These are phyloP conservation scores for Urochloa ruziziensis DNA, from an alignment of 176 grass and related monocot genomes.

Conservation along the genomic window DNA sequence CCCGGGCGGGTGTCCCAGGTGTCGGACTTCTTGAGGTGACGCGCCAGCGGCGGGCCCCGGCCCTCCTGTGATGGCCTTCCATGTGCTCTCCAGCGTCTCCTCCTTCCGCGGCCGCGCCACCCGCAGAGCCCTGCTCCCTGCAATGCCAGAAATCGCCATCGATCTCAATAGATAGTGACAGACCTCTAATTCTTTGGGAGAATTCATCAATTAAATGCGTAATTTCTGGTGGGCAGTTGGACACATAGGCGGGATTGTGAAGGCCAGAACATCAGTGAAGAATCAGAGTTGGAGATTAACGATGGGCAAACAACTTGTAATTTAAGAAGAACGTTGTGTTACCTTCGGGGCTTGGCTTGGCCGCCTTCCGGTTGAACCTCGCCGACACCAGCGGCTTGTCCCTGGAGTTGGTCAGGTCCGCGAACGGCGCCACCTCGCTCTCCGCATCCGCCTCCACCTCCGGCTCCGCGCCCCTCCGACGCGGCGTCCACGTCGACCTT, in stretches of 20 bases:
- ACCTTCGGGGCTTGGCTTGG: conserved; percentile 81
- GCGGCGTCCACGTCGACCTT: conserved; percentile 55
- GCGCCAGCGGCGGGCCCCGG: conserved; percentile 57
- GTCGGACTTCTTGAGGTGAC: conserved; percentile 97
- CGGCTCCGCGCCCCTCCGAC: conserved; percentile 12
- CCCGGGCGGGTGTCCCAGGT: conserved; percentile 64
- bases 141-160: background rate
- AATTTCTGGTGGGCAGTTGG: too few species aligned
- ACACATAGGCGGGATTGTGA: too few species aligned
- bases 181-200: background rate
- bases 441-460: background rate
- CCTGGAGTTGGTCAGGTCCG: conserved; percentile 43
- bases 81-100: conserved; percentile 91
- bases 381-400: conserved; percentile 64
- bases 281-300: background rate
- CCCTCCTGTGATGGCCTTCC: conserved; percentile 98
- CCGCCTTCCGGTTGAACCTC: conserved; percentile 57
- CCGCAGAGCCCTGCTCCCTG: conserved; percentile 60
- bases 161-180: background rate
- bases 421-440: conserved; percentile 13
- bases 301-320: background rate
- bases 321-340: background rate
- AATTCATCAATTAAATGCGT: background rate
- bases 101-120: conserved; percentile 60
- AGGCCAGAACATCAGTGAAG: background rate